Conservation (phyloP, 768 basidiomycete species). For the Pisolithus orientalis region DNA sequence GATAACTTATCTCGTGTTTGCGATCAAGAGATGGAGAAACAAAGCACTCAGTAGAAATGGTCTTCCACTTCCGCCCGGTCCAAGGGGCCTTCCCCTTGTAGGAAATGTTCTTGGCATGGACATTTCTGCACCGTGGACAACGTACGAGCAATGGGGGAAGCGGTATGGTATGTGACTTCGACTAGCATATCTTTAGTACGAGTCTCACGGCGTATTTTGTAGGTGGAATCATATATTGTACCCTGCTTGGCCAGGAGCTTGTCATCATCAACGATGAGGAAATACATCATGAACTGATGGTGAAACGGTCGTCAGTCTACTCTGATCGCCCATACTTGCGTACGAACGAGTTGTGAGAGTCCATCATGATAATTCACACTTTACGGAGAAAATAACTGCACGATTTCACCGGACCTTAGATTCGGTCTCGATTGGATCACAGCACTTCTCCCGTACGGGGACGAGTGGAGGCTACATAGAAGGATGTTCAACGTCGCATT, state of each 20-base stretch:
- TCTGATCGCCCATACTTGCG: neutral
- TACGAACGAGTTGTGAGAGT: constrained; percentile 10
- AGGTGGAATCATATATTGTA: constrained; percentile 19
- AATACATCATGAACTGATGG: neutral
- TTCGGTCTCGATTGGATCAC: constrained; percentile 21
- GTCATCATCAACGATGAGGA: neutral
- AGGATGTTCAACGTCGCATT: constrained; percentile 13
- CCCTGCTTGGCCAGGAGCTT: constrained; percentile 11
- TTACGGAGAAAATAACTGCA: neutral
- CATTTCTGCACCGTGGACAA: constrained; percentile 1
- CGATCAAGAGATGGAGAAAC: neutral
- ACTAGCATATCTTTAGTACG: neutral
- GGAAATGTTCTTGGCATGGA: constrained; percentile 3
- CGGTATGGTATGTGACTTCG: constrained; percentile 20
- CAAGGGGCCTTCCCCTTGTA: neutral
- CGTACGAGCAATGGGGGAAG: constrained; percentile 3
- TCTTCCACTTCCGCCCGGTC: constrained; percentile 6
- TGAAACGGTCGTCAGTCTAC: neutral
- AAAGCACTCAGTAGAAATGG: neutral
- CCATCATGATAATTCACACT: neutral
- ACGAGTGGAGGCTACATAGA: constrained; percentile 12
- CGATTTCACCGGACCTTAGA: constrained; percentile 6
- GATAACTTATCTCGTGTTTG: neutral
- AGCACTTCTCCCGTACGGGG: constrained; percentile 13
- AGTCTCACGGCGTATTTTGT: neutral